Evolutionary conservation across 106 monocot species (phyloP), one percentile per base, ranked within the genome.

Genomic region (Acorus calamus): DNA sequence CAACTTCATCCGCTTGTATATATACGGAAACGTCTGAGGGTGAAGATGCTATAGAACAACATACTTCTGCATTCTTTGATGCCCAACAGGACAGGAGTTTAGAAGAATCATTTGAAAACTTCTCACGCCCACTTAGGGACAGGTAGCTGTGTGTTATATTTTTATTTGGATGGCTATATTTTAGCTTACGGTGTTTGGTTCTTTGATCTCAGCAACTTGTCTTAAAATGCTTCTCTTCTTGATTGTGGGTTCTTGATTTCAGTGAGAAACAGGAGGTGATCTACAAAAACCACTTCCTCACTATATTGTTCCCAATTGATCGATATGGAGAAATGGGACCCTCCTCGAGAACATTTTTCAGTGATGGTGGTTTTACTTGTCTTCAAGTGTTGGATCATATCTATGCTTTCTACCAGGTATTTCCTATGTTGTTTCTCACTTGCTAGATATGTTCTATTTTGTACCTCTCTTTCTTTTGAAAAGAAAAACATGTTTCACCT

Each of bases 261-360:
- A 94, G 94, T 77, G 96, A 96, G 63, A 87, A 77, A 65, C 63
- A 66, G 28, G 85, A 82, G 42, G 49, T 91, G 61, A 71, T 91
- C 14, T 88, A 91, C 42, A 96, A 85, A 65, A 74, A 73, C 60
- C 84, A 85, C 69, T 87, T 96, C 51, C 84, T 96, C 54, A 91
- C 96, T 4, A 75, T 96, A 67, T 74, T 96, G 28, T 96, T 96
- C 66, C 96, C 96, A 14, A 45, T 85, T 11, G 96, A 96, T 73
- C 90, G 91, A 13, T 88, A 84, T 63, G 85, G 85, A 52, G 96
- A 96, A 68, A 43, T 91, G 53, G 96, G 96, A 43, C 91, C 96
- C 65, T 78, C 74, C 59, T 87, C 96, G 55, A 91, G 73, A 70
- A 88, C 91, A 44, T 96, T 85, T 71, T 96, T 83, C 63, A 83